These are phyloP conservation scores for Sugiyamaella japonica DNA, from an alignment of 1,139 yeast species.

Conservation along the genomic window DNA sequence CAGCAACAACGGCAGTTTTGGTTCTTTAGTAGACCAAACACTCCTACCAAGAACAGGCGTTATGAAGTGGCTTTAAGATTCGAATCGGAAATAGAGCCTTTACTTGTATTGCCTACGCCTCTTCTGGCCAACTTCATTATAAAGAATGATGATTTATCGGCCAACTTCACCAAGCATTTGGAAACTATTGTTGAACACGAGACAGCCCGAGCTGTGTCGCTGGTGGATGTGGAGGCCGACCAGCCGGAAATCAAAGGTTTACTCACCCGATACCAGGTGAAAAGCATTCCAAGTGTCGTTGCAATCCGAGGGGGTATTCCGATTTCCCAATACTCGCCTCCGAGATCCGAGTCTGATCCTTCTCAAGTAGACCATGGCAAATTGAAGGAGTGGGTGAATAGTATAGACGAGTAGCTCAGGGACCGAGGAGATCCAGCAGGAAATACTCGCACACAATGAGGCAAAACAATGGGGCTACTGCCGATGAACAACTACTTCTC, in stretches of 20 bases:
- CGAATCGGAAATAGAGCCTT: slow-evolving; percentile 24
- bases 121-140: slow-evolving; percentile 70
- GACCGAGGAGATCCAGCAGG: too few relatives aligned
- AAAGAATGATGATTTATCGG: slow-evolving; percentile 62
- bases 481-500: too few relatives aligned
- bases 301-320: slow-evolving; percentile 69
- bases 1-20: slow-evolving; percentile 12
- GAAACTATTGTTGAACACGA: slow-evolving; percentile 56
- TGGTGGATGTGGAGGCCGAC: slow-evolving; percentile 72
- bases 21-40: neutral
- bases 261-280: slow-evolving; percentile 58
- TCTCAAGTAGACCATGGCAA: slow-evolving; percentile 49
- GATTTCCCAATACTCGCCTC: slow-evolving; percentile 50
- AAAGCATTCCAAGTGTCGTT: slow-evolving; percentile 63
- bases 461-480: too few relatives aligned
- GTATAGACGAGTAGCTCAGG: neutral
- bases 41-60: slow-evolving; percentile 2
- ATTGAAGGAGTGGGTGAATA: slow-evolving; percentile 59
- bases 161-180: slow-evolving; percentile 62
- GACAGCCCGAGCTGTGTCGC: slow-evolving; percentile 53
- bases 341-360: slow-evolving; percentile 38
- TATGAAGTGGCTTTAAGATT: slow-evolving; percentile 11
- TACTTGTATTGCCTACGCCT: slow-evolving; percentile 56
- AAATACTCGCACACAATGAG: too few relatives aligned
- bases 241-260: slow-evolving; percentile 62